Conservation (phyloP, 306 rosid species). For the Cucurbita pepo region DNA sequence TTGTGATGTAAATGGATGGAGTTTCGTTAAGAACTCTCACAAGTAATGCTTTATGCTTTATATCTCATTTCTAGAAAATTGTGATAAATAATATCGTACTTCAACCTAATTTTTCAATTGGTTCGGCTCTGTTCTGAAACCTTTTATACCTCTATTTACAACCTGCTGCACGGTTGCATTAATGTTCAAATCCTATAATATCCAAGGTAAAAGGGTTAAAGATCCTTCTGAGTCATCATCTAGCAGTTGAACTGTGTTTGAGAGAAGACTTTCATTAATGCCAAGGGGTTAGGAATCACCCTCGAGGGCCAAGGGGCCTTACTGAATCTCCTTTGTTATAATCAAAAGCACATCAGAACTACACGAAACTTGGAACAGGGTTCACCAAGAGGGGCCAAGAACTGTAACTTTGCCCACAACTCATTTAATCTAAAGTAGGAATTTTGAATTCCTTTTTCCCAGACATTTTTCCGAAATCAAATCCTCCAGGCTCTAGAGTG, state of each 20-base stretch:
- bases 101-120: neutral
- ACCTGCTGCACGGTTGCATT: neutral
- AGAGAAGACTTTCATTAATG: neutral
- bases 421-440: neutral
- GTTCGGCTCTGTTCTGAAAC: neutral
- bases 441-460: no score
- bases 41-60: constrained; percentile 31
- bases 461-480: neutral
- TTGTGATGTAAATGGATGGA: constrained; percentile 99
- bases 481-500: neutral
- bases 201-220: neutral
- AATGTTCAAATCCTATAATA: neutral
- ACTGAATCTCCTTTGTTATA: neutral
- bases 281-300: neutral
- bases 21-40: constrained; percentile 93
- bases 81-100: neutral
- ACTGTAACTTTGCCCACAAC: neutral
- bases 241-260: neutral
- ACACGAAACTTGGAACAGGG: neutral
- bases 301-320: neutral
- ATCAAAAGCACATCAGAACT: neutral
- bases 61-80: neutral
- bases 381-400: neutral
- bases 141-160: neutral
- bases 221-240: neutral